Percentiles rank a stretch among this genome's conserved stretches.
These are phyloP conservation scores for Albifimbria verrucaria DNA, from an alignment of 2,329 filamentous ascomycete species.

Conservation along the genomic window DNA sequence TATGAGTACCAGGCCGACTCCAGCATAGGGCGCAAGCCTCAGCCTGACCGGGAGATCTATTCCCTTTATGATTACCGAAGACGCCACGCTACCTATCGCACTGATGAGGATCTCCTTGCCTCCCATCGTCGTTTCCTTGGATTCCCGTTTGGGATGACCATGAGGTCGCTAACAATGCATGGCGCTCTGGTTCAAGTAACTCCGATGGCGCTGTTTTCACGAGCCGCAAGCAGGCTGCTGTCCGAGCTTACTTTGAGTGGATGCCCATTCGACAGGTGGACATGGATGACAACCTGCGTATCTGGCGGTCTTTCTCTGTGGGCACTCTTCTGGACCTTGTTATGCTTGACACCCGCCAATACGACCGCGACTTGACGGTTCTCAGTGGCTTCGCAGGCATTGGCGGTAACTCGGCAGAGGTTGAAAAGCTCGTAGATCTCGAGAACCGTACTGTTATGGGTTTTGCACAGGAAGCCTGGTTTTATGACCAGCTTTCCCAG, in stretches of 20 bases:
- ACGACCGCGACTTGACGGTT: constrained; percentile 62
- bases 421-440: background rate
- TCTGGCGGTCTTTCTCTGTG: constrained; percentile 66
- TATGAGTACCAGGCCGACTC: constrained; percentile 44
- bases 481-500: constrained; percentile 56
- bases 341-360: constrained; percentile 67
- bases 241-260: constrained; percentile 68
- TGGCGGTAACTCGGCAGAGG: background rate
- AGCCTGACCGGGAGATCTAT: constrained; percentile 20
- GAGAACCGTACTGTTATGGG: constrained; percentile 66
- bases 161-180: constrained; percentile 62
- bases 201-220: constrained; percentile 67
- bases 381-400: constrained; percentile 19
- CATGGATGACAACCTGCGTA: constrained; percentile 67
- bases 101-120: constrained; percentile 37
- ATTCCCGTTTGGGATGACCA: constrained; percentile 38
- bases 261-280: constrained; percentile 50
- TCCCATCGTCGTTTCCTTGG: constrained; percentile 38
- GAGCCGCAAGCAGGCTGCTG: constrained; percentile 70
- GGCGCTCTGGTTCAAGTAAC: constrained; percentile 56
- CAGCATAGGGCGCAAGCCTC: background rate
- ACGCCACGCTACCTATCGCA: constrained; percentile 36
- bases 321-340: constrained; percentile 64
- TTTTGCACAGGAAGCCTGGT: constrained; percentile 70
- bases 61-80: constrained; percentile 39